Percentiles rank a stretch among this genome's conserved stretches.
Evolutionary conservation across 2,329 filamentous ascomycete genomes (phyloP).

Genomic region (Alternaria rosae): DNA sequence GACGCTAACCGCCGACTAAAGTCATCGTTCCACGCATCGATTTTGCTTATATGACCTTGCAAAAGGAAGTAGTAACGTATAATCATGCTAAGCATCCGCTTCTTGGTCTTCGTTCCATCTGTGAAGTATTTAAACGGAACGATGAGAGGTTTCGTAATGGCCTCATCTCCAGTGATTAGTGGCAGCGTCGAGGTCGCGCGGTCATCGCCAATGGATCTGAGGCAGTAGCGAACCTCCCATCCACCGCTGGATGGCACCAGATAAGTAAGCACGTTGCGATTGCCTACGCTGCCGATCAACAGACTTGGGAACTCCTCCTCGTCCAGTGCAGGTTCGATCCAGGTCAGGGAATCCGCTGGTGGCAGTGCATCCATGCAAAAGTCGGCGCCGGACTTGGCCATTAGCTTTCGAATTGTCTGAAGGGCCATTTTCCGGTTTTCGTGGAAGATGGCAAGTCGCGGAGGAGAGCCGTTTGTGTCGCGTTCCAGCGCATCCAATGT

Average conservation of each 20-base stretch:
- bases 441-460: background rate
- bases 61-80: conserved; percentile 18
- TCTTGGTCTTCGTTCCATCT: background rate
- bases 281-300: conserved; percentile 3
- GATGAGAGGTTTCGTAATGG: conserved; percentile 7
- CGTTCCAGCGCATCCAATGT: background rate
- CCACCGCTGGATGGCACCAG: conserved; percentile 9
- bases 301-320: conserved; percentile 1
- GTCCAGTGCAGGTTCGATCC: conserved; percentile 1
- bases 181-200: background rate
- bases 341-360: conserved; percentile 9
- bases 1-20: background rate
- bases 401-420: background rate
- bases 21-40: conserved; percentile 8
- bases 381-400: conserved; percentile 8
- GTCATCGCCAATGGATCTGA: background rate
- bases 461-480: background rate
- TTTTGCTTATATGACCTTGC: conserved; percentile 1
- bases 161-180: conserved; percentile 5
- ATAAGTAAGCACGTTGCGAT: conserved; percentile 13
- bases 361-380: conserved; percentile 11
- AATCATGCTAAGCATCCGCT: conserved; percentile 13
- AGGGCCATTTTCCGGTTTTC: conserved; percentile 7
- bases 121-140: conserved; percentile 15
- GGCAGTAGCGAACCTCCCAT: conserved; percentile 14